Base-by-base conservation (phyloP, 176 grass and related monocot species). In the Carex pumila region DNA sequence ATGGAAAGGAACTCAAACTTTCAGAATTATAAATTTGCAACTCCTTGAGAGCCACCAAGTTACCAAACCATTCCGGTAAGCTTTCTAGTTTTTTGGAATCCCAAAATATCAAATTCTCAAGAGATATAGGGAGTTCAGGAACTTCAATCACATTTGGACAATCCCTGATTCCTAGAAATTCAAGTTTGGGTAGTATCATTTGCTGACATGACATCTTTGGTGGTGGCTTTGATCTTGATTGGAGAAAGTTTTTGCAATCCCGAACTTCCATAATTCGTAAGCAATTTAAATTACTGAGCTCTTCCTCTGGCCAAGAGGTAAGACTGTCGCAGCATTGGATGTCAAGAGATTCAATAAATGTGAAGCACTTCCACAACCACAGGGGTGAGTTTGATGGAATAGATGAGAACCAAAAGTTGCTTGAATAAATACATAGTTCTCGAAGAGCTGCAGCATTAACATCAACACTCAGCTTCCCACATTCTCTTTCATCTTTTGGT, bases 31-130 rank as follows among this genome's bases (percentile, higher is more conserved):
- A 0, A 13, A 88, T 61, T 2, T 61, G 10, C 2, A 88, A 4
- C 30, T 34, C 13, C 22, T 64, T 68, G 11, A 88, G 81, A 41
- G 32, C 59, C 19, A 25, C 70, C 81, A 88, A 84, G 34, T 3
- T 59, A 39, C 61, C 34, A 47, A 88, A 79, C 32, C 61, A 30
- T 54, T 50, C n/a, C 43, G 81, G 86, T 12, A 88, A 60, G 25
- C 60, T 12, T 8, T 14, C 1, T 7, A 89, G 56, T 0, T 63
- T 8, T 5, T 0, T 1, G 25, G 82, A 89, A 3, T 10, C 11
- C 2, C 0, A 13, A 32, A 89, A 65, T 18, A 7, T 50, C 36
- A 89, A 30, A 10, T 65, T 66, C 25, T 89, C 55, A 54, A 89
- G 53, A 61, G n/a, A 84, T 79, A 7, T 29, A 55, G 53, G 50